A percentile compares a stretch with the other conserved stretches of the same genome.
Evolutionary conservation across 1,284 basidiomycete species (phyloP).

Genomic region (Cryptococcus floricola): DNA sequence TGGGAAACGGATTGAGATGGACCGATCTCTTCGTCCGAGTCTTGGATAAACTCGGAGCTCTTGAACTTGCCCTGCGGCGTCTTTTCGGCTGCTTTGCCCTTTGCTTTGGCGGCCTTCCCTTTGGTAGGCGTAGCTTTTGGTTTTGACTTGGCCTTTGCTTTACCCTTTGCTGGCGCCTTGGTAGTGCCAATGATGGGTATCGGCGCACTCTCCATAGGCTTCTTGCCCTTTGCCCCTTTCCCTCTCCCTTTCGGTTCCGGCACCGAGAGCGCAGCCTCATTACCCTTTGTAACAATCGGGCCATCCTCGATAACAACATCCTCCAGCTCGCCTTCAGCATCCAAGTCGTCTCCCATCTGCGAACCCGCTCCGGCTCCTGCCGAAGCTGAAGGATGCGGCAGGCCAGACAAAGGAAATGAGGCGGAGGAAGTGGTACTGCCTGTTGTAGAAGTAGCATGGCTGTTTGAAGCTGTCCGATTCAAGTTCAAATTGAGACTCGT

Average conservation of each 20-base stretch:
- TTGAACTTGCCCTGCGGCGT: constrained; percentile 29
- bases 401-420: constrained; percentile 5
- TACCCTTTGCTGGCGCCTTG: constrained; percentile 4
- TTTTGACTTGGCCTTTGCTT: constrained; percentile 11
- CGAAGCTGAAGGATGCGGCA: background rate
- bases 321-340: no score
- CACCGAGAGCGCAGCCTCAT: background rate
- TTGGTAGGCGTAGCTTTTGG: constrained; percentile 11
- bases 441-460: constrained; percentile 1
- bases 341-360: background rate
- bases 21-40: constrained; percentile 36
- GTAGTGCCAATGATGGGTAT: constrained; percentile 6
- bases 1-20: no score
- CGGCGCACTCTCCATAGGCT: constrained; percentile 10
- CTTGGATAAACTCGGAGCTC: constrained; percentile 41
- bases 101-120: constrained; percentile 5
- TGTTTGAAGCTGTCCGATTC: constrained; percentile 26
- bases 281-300: background rate
- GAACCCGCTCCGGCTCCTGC: background rate
- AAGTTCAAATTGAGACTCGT: constrained; percentile 33
- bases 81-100: constrained; percentile 14
- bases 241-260: constrained; percentile 5
- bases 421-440: constrained; percentile 4
- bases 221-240: constrained; percentile 16
- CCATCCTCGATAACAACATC: no score